Percentiles rank a stretch among this genome's conserved stretches.
phyloP scores from a whole-genome alignment of 306 rosid genomes.

The Dalbergia cochinchinensis region DNA sequence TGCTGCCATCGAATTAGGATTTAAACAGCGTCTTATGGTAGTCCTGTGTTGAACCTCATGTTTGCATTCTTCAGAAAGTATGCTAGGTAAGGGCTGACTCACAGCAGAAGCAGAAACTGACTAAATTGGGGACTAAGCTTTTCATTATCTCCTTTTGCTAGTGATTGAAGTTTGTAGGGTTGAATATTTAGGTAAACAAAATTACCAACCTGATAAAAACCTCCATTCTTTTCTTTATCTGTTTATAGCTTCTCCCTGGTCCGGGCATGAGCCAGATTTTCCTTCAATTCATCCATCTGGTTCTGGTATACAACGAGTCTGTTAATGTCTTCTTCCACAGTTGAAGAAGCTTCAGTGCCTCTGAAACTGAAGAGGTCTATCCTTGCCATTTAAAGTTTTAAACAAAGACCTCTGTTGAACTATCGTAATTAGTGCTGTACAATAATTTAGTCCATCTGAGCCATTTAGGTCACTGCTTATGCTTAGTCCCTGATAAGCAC shows the following conservation, averaged over 20 bases:
- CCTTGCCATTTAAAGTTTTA: neutral
- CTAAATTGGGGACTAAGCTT: too few relatives aligned
- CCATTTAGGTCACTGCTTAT: constrained; percentile 1
- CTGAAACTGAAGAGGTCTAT: neutral
- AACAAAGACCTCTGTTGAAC: constrained; percentile 23
- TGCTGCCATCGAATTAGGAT: neutral
- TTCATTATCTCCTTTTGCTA: too few relatives aligned
- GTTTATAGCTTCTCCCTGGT: constrained; percentile 21
- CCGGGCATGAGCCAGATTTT: constrained; percentile 10
- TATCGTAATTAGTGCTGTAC: constrained; percentile 3
- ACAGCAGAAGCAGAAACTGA: constrained; percentile 7
- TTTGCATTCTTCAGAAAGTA: constrained; percentile 33
- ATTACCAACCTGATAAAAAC: too few relatives aligned
- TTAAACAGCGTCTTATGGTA: neutral
- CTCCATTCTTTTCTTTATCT: constrained; percentile 14
- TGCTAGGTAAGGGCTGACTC: constrained; percentile 18
- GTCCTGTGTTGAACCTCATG: constrained; percentile 8
- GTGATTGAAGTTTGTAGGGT: too few relatives aligned
- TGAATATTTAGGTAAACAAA: too few relatives aligned
- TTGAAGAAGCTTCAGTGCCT: neutral
- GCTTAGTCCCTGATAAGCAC: constrained; percentile 4
- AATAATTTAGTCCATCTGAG: constrained; percentile 9
- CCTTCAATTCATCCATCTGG: constrained; percentile 8
- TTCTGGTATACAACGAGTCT: neutral
- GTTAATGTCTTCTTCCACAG: constrained; percentile 17